phyloP scores from a whole-genome alignment of 805 yeast genomes.

The Kuraishia borneana region DNA sequence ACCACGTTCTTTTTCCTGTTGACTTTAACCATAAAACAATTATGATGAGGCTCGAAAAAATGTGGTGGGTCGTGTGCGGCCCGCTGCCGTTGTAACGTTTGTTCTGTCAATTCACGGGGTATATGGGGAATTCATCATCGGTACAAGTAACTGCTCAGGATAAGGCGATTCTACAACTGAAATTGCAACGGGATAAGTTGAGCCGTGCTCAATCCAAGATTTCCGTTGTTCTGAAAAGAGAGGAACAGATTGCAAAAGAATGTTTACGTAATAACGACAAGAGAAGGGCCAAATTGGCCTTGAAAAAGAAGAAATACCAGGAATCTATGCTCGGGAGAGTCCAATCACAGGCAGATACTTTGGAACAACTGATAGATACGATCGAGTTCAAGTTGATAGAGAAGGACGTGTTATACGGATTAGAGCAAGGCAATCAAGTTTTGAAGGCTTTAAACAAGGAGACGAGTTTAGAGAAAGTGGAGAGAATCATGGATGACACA shows the following conservation, averaged over 20 bases:
- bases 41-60: constrained; percentile 1
- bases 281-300: constrained; percentile 52
- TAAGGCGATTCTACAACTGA: constrained; percentile 74
- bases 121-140: constrained; percentile 21
- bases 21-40: constrained; percentile 10
- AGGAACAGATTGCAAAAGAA: constrained; percentile 46
- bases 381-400: constrained; percentile 89
- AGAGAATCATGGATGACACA: constrained; percentile 70
- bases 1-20: constrained; percentile 12
- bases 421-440: constrained; percentile 71
- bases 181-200: constrained; percentile 79
- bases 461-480: constrained; percentile 69
- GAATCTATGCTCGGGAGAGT: constrained; percentile 59
- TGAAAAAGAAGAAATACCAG: constrained; percentile 76
- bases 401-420: constrained; percentile 70
- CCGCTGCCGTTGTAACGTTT: not conserved
- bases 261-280: constrained; percentile 43
- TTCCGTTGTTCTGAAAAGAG: constrained; percentile 44
- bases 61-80: not conserved
- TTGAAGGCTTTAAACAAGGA: constrained; percentile 69
- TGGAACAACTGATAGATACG: constrained; percentile 68
- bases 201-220: constrained; percentile 61
- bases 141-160: constrained; percentile 75
- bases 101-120: not conserved
- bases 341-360: constrained; percentile 63